Percentiles rank a stretch among this genome's conserved stretches.
phyloP scores from a whole-genome alignment of 768 basidiomycete genomes.

The Leccinum incarnatum region DNA sequence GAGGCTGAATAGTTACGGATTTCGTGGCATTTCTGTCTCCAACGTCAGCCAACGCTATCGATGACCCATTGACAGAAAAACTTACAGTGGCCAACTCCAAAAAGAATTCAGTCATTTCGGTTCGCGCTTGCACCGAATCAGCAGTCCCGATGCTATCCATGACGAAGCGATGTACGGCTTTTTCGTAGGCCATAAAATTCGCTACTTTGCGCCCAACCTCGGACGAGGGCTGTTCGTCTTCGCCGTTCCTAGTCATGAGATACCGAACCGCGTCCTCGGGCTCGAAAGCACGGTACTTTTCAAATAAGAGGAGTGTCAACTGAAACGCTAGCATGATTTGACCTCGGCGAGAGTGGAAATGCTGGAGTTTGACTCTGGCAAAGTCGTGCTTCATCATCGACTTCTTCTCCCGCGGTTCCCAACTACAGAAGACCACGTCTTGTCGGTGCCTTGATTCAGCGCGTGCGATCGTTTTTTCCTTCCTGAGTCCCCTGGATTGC shows the following conservation, averaged over 20 bases:
- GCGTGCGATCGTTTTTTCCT: slow-evolving; percentile 23
- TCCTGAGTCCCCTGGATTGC: slow-evolving; percentile 25
- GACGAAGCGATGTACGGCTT: slow-evolving; percentile 40
- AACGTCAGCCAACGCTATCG: background rate
- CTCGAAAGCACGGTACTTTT: slow-evolving; percentile 38
- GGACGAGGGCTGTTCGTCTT: slow-evolving; percentile 24
- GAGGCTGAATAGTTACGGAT: slow-evolving; percentile 47
- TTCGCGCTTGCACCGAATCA: slow-evolving; percentile 19
- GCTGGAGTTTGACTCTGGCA: slow-evolving; percentile 27
- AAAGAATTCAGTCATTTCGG: slow-evolving; percentile 40
- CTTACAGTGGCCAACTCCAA: slow-evolving; percentile 44
- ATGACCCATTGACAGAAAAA: background rate
- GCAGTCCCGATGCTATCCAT: slow-evolving; percentile 35
- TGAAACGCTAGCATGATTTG: slow-evolving; percentile 46
- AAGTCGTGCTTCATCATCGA: slow-evolving; percentile 31
- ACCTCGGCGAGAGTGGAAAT: slow-evolving; percentile 37
- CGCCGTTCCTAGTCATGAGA: slow-evolving; percentile 35
- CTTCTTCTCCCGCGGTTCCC: slow-evolving; percentile 27
- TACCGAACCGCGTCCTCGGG: slow-evolving; percentile 43
- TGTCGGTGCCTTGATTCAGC: slow-evolving; percentile 20
- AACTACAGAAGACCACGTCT: slow-evolving; percentile 19
- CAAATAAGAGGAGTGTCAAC: slow-evolving; percentile 39
- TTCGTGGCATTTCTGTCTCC: slow-evolving; percentile 40
- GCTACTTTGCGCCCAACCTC: slow-evolving; percentile 30
- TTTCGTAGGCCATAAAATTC: slow-evolving; percentile 36